Percentiles rank a stretch among this genome's conserved stretches.
phyloP scores from a whole-genome alignment of 2,329 filamentous ascomycete species.

The Ciborinia camelliae region DNA sequence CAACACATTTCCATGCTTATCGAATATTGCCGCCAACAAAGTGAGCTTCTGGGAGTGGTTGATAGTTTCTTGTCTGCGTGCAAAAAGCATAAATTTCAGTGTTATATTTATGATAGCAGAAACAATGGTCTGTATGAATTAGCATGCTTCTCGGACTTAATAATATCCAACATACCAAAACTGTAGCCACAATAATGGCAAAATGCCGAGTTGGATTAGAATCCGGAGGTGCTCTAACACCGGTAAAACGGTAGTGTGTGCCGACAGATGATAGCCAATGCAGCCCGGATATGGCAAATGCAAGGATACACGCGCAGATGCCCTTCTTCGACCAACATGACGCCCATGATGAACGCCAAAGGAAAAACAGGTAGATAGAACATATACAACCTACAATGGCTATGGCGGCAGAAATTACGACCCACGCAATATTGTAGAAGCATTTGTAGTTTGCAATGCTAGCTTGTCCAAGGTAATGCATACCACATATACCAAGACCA shows the following conservation, averaged over 20 bases:
- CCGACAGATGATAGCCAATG: slow-evolving; percentile 77
- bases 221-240: slow-evolving; percentile 39
- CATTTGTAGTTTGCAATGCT: slow-evolving; percentile 75
- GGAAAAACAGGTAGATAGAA: slow-evolving; percentile 73
- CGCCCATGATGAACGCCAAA: slow-evolving; percentile 71
- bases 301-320: slow-evolving; percentile 63
- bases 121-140: slow-evolving; percentile 51
- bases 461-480: slow-evolving; percentile 86
- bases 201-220: slow-evolving; percentile 16
- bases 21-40: slow-evolving; percentile 61
- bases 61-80: slow-evolving; percentile 22
- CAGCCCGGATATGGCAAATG: slow-evolving; percentile 77
- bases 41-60: slow-evolving; percentile 52
- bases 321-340: slow-evolving; percentile 73
- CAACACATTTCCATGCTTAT: slow-evolving; percentile 61
- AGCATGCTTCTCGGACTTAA: not conserved
- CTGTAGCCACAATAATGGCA: slow-evolving; percentile 30
- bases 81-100: slow-evolving; percentile 50
- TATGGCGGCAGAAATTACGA: slow-evolving; percentile 68
- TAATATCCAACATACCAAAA: slow-evolving; percentile 19
- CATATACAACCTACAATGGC: slow-evolving; percentile 68
- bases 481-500: slow-evolving; percentile 73
- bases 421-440: slow-evolving; percentile 52
- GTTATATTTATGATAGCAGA: slow-evolving; percentile 57
- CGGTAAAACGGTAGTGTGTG: slow-evolving; percentile 60